Evolutionary conservation across 768 basidiomycete species (phyloP), one percentile per base, ranked within the genome.

Genomic region (Crucibulum laeve): DNA sequence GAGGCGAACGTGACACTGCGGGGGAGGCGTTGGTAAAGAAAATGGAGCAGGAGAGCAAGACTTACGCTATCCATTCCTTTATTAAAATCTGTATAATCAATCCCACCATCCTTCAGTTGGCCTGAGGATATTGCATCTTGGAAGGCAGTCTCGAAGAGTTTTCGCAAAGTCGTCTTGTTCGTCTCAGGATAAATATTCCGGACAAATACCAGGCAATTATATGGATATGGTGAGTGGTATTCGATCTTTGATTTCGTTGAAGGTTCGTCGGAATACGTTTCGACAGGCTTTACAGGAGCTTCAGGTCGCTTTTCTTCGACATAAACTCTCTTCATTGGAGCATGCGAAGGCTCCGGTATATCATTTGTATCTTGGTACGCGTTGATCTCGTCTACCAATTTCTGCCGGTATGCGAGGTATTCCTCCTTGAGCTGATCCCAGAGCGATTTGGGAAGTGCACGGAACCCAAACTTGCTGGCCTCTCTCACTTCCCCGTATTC

Each of bases 1-100:
- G 3, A 90, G 63, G 6, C 90, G 87, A 19, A 91, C 59, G 57
- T 89, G 69, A 47, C 89, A 92, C 87, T 91, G 25, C 18, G 28
- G 22, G 17, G 26, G 34, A 42, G 25, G 17, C 15, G 38, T 8
- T 24, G 21, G 23, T 25, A n/a, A 4, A 35, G 25, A 22, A n/a
- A 19, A 10, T 22, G 36, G 32, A 37, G 33, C 38, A 17, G 6
- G 38, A 49, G 30, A 38, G 2, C 17, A 66, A 30, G 17, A 32
- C 80, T 36, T 53, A 89, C 88, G 14, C 75, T 72, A 49, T 87
- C 80, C 71, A 85, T 80, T 13, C 85, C 83, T 57, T 89, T 91
- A 50, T 58, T 79, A 58, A 78, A 91, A 61, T 91, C 89, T 14
- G 91, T 74, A 43, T 92, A 92, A 54, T 91, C 85, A 22, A 91